phyloP scores from a whole-genome alignment of 192 early-diverging fungal genomes.

The Coemansia umbellata region DNA sequence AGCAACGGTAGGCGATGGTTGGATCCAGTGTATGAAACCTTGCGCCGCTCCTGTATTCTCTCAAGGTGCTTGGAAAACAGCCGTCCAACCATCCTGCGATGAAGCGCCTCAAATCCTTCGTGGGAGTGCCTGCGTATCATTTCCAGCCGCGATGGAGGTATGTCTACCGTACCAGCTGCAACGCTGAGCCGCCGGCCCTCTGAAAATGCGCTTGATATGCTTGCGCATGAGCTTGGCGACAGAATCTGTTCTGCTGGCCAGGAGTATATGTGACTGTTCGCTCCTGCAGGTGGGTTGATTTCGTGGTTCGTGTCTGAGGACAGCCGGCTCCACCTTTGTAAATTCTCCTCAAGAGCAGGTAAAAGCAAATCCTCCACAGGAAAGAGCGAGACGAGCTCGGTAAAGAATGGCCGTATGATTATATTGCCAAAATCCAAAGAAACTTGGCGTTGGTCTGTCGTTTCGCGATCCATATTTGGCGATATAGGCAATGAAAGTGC shows the following conservation, averaged over 20 bases:
- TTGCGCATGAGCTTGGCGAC: conserved; percentile 12
- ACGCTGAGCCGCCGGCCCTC: conserved; percentile 46
- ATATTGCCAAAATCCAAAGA: conserved; percentile 80
- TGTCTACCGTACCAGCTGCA: conserved; percentile 50
- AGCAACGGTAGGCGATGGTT: background rate
- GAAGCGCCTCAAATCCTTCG: conserved; percentile 43
- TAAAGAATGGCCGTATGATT: conserved; percentile 83
- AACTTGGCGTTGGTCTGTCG: conserved; percentile 68
- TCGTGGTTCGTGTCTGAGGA: conserved; percentile 32
- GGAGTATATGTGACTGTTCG: conserved; percentile 44
- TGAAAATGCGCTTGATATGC: conserved; percentile 14
- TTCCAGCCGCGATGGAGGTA: conserved; percentile 40
- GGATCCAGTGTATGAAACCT: conserved; percentile 27
- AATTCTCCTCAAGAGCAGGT: conserved; percentile 33
- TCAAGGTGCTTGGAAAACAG: conserved; percentile 49
- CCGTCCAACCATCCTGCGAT: conserved; percentile 45
- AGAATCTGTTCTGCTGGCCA: conserved; percentile 28
- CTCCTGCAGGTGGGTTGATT: conserved; percentile 31
- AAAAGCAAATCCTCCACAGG: conserved; percentile 63
- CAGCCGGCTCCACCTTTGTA: conserved; percentile 46
- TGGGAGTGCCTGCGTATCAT: conserved; percentile 48
- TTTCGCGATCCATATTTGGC: conserved; percentile 84
- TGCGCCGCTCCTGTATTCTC: conserved; percentile 44
- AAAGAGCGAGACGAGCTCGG: conserved; percentile 73
- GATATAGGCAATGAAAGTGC: conserved; percentile 68